Percentiles rank a stretch among this genome's conserved stretches.
phyloP scores from a whole-genome alignment of 2,329 filamentous ascomycete species.

The Exophiala sideris region DNA sequence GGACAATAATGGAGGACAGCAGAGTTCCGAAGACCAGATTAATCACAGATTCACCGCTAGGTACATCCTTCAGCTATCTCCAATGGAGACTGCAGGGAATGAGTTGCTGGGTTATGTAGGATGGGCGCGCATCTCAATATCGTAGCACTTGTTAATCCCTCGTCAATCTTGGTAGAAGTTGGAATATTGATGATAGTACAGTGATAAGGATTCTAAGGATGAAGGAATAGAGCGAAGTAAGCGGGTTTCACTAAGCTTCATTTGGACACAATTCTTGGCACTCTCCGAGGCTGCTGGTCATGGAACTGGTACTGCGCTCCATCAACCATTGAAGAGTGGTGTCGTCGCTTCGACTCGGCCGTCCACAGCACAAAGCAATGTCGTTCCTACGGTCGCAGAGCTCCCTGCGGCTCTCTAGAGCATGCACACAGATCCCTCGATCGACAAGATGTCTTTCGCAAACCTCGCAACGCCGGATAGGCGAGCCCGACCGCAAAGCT shows the following conservation, averaged over 20 bases:
- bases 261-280: too few species aligned
- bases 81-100: slow-evolving; percentile 1
- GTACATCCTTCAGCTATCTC: background rate
- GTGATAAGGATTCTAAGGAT: background rate
- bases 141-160: background rate
- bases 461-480: slow-evolving; percentile 45
- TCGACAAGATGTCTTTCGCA: slow-evolving; percentile 46
- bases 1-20: background rate
- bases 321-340: background rate
- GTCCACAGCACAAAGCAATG: slow-evolving; percentile 48
- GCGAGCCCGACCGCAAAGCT: slow-evolving; percentile 40
- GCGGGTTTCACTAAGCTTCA: too few species aligned
- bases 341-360: background rate
- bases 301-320: slow-evolving; percentile 4
- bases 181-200: background rate
- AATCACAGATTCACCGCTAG: slow-evolving; percentile 5
- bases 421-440: slow-evolving; percentile 28
- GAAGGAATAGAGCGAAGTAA: too few species aligned
- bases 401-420: slow-evolving; percentile 28
- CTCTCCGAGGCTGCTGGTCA: too few species aligned
- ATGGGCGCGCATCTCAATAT: slow-evolving; percentile 14
- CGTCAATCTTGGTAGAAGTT: background rate
- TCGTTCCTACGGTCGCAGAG: slow-evolving; percentile 60
- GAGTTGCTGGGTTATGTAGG: background rate
- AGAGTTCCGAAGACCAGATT: background rate